These are phyloP conservation scores for Ophiostoma fasciatum DNA, from an alignment of 2,329 filamentous ascomycete species.

Conservation along the genomic window DNA sequence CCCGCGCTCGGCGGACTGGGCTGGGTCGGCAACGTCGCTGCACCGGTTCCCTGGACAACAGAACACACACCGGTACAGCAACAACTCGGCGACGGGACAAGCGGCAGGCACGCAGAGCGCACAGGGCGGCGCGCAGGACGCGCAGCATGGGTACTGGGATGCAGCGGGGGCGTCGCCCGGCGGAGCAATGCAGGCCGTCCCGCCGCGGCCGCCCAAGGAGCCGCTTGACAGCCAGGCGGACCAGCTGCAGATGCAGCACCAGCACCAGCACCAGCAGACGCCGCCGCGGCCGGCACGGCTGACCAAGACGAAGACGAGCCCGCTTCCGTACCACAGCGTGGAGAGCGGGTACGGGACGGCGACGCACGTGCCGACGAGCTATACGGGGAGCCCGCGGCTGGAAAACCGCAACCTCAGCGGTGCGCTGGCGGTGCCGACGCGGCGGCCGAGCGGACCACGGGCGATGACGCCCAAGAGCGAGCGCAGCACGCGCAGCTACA, in stretches of 20 bases:
- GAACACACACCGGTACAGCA: constrained; percentile 33
- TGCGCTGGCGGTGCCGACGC: constrained; percentile 34
- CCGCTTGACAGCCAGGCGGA: constrained; percentile 31
- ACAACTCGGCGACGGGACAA: constrained; percentile 21
- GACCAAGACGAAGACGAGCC: constrained; percentile 38
- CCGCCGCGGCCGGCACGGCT: constrained; percentile 32
- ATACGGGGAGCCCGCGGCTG: constrained; percentile 35
- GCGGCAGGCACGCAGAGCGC: neutral
- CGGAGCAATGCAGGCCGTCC: too few relatives aligned
- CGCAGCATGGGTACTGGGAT: constrained; percentile 28
- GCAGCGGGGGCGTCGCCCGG: constrained; percentile 20
- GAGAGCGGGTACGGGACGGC: constrained; percentile 38
- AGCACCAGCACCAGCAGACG: constrained; percentile 18
- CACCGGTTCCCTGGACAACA: constrained; percentile 32
- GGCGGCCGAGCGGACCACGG: constrained; percentile 42
- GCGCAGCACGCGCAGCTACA: constrained; percentile 18
- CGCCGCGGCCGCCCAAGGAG: constrained; percentile 49
- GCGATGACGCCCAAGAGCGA: constrained; percentile 45
- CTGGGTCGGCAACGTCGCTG: constrained; percentile 43
- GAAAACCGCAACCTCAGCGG: constrained; percentile 44
- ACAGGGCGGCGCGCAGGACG: constrained; percentile 9
- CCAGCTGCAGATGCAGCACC: too few relatives aligned
- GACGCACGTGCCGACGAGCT: constrained; percentile 26
- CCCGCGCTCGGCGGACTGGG: constrained; percentile 47
- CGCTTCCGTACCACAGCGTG: constrained; percentile 39